Evolutionary conservation across 2,329 filamentous ascomycete genomes (phyloP).

Genomic region (Trichoderma atrobrunneum): DNA sequence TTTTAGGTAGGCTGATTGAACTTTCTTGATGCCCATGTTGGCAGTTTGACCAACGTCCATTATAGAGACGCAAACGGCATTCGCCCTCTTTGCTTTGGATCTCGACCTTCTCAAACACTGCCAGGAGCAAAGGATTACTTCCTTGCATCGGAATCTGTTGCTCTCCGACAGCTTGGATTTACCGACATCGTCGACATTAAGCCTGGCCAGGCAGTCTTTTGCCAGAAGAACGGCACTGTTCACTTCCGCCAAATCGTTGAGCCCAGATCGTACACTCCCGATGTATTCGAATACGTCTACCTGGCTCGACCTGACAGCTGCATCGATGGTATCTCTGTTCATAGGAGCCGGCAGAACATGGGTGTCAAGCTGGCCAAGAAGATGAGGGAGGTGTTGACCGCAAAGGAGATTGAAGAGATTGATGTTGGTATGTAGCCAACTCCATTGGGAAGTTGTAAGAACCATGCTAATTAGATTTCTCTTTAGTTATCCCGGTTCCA

Average conservation of each 20-base stretch:
- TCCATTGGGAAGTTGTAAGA: no score
- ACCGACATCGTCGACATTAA: slow-evolving; percentile 71
- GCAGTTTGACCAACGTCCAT: background rate
- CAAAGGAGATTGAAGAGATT: slow-evolving; percentile 69
- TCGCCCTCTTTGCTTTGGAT: slow-evolving; percentile 76
- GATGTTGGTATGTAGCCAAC: slow-evolving; percentile 52
- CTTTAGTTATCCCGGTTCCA: slow-evolving; percentile 68
- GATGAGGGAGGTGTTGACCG: slow-evolving; percentile 64
- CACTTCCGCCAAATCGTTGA: slow-evolving; percentile 72
- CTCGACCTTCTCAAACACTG: slow-evolving; percentile 62
- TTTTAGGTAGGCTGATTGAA: slow-evolving; percentile 55
- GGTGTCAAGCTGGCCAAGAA: slow-evolving; percentile 74
- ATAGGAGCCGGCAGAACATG: slow-evolving; percentile 83
- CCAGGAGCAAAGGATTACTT: slow-evolving; percentile 75
- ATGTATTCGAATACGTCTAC: slow-evolving; percentile 81
- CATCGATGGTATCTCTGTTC: slow-evolving; percentile 86
- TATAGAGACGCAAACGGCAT: slow-evolving; percentile 56
- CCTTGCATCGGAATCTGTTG: slow-evolving; percentile 86
- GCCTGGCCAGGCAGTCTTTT: slow-evolving; percentile 82
- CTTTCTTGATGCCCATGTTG: slow-evolving; percentile 11
- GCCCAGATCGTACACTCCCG: slow-evolving; percentile 70
- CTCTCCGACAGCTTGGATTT: slow-evolving; percentile 78
- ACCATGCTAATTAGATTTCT: background rate
- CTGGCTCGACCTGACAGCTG: slow-evolving; percentile 77
- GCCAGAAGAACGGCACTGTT: slow-evolving; percentile 72